Conservation (phyloP, 169 alveolate species). For the Cryptosporidium felis region DNA sequence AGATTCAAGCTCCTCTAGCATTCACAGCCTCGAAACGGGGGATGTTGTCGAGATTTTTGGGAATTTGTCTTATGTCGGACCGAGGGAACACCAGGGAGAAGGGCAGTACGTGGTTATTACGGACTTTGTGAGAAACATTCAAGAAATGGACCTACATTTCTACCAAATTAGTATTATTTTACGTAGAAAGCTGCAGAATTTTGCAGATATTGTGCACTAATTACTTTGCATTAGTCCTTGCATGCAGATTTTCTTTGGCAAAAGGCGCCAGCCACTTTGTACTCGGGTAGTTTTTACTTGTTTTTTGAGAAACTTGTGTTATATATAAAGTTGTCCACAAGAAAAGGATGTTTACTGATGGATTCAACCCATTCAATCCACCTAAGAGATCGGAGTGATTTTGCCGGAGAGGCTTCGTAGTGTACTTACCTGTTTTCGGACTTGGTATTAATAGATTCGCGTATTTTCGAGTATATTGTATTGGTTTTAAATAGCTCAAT, state of each 20-base stretch:
- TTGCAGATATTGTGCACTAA: not conserved
- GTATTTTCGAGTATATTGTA: not conserved
- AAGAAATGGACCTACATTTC: conserved; percentile 2
- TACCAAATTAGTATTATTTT: conserved; percentile 45
- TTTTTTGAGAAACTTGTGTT: conserved; percentile 8
- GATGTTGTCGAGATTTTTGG: conserved; percentile 45
- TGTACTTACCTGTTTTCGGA: conserved; percentile 39
- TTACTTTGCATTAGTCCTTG: no score
- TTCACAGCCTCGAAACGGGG: conserved; percentile 8
- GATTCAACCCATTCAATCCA: conserved; percentile 69
- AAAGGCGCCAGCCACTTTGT: no score
- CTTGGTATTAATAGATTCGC: not conserved
- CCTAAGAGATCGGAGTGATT: not conserved
- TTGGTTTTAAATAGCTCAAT: conserved; percentile 33
- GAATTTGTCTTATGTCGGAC: not conserved
- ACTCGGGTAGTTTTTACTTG: no score
- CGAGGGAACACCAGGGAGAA: not conserved
- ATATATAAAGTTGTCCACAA: conserved; percentile 45
- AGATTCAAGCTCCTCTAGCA: no score
- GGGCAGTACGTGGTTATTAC: not conserved
- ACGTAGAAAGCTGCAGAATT: conserved; percentile 38
- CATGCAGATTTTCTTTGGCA: no score
- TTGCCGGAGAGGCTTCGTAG: not conserved
- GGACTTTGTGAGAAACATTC: not conserved
- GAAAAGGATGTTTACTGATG: conserved; percentile 49